Evolutionary conservation across 1,139 yeast genomes (phyloP).

Genomic region (Wickerhamomyces sp.): DNA sequence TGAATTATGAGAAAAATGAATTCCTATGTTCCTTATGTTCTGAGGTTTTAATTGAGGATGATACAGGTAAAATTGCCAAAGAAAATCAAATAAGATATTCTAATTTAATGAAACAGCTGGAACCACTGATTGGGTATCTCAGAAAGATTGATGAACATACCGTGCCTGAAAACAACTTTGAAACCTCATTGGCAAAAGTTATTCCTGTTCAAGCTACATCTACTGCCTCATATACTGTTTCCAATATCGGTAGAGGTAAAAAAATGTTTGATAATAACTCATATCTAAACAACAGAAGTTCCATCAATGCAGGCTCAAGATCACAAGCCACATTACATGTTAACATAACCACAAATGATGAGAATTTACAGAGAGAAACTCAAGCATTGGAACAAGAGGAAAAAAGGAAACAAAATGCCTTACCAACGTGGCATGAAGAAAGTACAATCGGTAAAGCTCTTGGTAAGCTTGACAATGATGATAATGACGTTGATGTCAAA

Average conservation of each 20-base stretch:
- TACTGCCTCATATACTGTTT: constrained; percentile 55
- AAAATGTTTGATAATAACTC: constrained; percentile 34
- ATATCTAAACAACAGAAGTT: constrained; percentile 31
- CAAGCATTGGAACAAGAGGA: constrained; percentile 64
- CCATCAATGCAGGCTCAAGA: constrained; percentile 35
- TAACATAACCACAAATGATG: constrained; percentile 85
- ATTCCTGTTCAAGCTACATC: constrained; percentile 79
- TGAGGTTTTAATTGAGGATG: constrained; percentile 75
- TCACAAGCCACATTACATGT: constrained; percentile 74
- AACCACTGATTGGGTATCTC: constrained; percentile 78
- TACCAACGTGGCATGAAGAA: constrained; percentile 94
- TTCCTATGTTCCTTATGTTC: constrained; percentile 86
- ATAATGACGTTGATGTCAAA: constrained; percentile 29
- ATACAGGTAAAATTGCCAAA: constrained; percentile 76
- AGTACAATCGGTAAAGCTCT: constrained; percentile 76
- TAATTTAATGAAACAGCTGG: constrained; percentile 80
- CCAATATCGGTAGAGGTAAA: constrained; percentile 35
- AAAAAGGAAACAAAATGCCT: constrained; percentile 86
- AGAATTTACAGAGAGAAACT: constrained; percentile 61
- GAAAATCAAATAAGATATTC: constrained; percentile 81
- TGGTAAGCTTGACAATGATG: constrained; percentile 49
- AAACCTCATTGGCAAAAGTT: constrained; percentile 68
- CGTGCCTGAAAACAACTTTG: constrained; percentile 86
- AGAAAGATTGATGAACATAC: constrained; percentile 81
- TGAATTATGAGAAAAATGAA: constrained; percentile 74